These are phyloP conservation scores for Pichia sp. DNA, from an alignment of 1,139 yeast species.

Conservation along the genomic window DNA sequence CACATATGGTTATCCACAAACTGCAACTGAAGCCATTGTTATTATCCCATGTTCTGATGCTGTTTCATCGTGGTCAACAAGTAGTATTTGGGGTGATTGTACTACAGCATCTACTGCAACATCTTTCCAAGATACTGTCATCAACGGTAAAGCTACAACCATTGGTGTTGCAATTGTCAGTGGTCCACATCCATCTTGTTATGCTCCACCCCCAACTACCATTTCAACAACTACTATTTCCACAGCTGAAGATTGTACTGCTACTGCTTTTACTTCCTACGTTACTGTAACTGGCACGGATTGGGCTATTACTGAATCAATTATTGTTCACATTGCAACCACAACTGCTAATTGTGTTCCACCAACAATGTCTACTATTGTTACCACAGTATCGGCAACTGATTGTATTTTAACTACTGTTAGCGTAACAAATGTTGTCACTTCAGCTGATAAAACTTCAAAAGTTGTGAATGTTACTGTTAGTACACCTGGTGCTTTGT, in stretches of 20 bases:
- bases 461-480: not conserved
- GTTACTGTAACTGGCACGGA: not conserved
- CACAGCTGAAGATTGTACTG: not conserved
- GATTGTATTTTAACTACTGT: not conserved
- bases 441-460: not conserved
- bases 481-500: not conserved
- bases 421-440: not conserved
- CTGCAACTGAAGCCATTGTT: constrained; percentile 3
- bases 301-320: constrained; percentile 2
- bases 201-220: not conserved
- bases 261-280: not conserved
- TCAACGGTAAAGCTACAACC: not conserved
- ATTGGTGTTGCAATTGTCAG: not conserved
- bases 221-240: not conserved
- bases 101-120: not conserved
- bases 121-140: not conserved
- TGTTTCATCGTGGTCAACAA: constrained; percentile 5
- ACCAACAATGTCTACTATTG: not conserved
- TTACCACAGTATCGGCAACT: not conserved
- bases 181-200: constrained; percentile 1
- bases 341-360: not conserved
- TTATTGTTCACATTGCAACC: not conserved
- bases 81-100: not conserved
- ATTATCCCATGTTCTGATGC: constrained; percentile 1
- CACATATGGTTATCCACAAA: not conserved